phyloP scores from a whole-genome alignment of 805 yeast genomes.

The Myxozyma nipponensis region DNA sequence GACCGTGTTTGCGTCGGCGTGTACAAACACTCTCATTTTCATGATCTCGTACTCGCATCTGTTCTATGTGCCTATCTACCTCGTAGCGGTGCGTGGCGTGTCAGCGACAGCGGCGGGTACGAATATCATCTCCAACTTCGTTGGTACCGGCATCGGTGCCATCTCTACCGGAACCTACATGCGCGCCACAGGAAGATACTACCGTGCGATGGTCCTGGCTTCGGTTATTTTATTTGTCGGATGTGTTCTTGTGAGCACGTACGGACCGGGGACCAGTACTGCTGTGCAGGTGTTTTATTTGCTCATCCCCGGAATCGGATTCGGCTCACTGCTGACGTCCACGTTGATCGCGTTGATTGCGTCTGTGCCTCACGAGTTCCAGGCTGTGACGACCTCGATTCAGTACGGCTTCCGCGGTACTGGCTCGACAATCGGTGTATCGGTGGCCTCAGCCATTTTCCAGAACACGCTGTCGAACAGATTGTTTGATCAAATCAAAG shows the following conservation, averaged over 20 bases:
- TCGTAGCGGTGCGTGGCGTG: conserved; percentile 50
- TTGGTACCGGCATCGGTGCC: conserved; percentile 66
- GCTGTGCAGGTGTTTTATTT: conserved; percentile 45
- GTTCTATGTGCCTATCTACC: conserved; percentile 69
- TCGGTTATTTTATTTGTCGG: conserved; percentile 50
- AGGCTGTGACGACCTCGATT: conserved; percentile 84
- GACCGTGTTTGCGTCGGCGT: conserved; percentile 61
- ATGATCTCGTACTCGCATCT: conserved; percentile 63
- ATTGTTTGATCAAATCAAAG: conserved; percentile 33
- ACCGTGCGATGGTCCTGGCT: conserved; percentile 43
- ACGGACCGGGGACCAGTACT: conserved; percentile 30
- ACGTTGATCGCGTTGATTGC: conserved; percentile 72
- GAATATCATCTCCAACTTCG: conserved; percentile 51
- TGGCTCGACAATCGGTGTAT: conserved; percentile 80
- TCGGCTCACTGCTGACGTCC: conserved; percentile 64
- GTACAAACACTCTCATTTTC: conserved; percentile 66
- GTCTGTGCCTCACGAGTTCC: conserved; percentile 62
- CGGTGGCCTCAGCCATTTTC: conserved; percentile 64
- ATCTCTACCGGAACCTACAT: conserved; percentile 63
- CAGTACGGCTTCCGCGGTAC: conserved; percentile 85
- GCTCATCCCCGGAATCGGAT: conserved; percentile 59
- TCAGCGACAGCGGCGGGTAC: conserved; percentile 56
- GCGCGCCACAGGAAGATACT: conserved; percentile 64
- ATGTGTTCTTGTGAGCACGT: conserved; percentile 36
- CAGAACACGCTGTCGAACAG: conserved; percentile 44